These are phyloP conservation scores for Falciphora oryzae DNA, from an alignment of 2,329 filamentous ascomycete genomes.

Conservation along the genomic window DNA sequence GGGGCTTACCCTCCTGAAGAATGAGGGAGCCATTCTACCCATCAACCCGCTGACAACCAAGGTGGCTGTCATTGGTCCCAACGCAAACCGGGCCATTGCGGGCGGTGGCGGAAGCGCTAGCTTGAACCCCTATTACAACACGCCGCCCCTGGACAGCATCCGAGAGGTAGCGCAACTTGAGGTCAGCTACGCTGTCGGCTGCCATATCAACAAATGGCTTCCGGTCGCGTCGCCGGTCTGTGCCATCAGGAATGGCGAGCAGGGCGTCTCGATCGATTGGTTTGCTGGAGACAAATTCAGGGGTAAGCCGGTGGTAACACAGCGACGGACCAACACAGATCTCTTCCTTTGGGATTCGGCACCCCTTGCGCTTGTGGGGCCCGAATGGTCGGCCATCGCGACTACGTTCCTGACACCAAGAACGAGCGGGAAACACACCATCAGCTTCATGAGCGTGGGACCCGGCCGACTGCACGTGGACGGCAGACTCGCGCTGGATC, in stretches of 20 bases:
- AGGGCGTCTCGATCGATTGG: conserved; percentile 60
- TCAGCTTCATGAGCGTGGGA: conserved; percentile 64
- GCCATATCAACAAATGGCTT: conserved; percentile 60
- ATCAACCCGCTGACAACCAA: conserved; percentile 49
- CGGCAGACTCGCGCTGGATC: conserved; percentile 53
- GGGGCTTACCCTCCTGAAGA: conserved; percentile 60
- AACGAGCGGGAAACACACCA: conserved; percentile 55
- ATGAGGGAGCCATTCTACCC: conserved; percentile 52
- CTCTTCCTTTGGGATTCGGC: conserved; percentile 67
- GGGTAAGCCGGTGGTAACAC: conserved; percentile 48
- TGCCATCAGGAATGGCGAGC: conserved; percentile 48
- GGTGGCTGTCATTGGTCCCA: conserved; percentile 62
- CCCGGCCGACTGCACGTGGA: conserved; percentile 57
- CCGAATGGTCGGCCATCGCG: conserved; percentile 58
- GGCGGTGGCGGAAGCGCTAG: conserved; percentile 63
- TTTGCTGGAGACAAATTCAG: conserved; percentile 58
- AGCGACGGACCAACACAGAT: conserved; percentile 58
- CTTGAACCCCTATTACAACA: conserved; percentile 63
- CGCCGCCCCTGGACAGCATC: conserved; percentile 59
- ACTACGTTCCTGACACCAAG: conserved; percentile 55
- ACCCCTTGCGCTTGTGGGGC: conserved; percentile 51
- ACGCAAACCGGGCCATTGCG: conserved; percentile 62
- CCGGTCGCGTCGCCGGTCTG: conserved; percentile 57
- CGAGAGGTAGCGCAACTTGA: conserved; percentile 46
- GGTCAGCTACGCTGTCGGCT: conserved; percentile 55